These are phyloP conservation scores for Agaricus subrufescens DNA, from an alignment of 768 basidiomycete genomes.

Conservation along the genomic window DNA sequence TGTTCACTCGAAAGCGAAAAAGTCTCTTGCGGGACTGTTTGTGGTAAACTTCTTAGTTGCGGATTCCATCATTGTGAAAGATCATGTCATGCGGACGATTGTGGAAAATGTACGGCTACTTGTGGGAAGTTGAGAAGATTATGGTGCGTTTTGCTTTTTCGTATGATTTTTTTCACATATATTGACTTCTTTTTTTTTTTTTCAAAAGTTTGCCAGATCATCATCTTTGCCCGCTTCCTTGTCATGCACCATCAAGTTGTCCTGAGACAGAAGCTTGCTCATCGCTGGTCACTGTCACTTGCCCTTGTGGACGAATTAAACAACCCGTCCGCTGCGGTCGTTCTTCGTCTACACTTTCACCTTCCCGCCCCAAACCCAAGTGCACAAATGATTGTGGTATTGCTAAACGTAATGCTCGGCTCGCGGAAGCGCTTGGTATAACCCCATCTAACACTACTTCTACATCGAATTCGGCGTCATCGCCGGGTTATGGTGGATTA, in stretches of 20 bases:
- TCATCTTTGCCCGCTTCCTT: constrained; percentile 73
- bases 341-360: constrained; percentile 37
- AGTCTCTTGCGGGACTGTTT: constrained; percentile 80
- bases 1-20: constrained; percentile 77
- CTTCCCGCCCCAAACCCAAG: constrained; percentile 36
- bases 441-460: constrained; percentile 27
- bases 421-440: constrained; percentile 93
- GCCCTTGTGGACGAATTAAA: constrained; percentile 80
- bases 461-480: background rate
- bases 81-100: constrained; percentile 77
- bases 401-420: constrained; percentile 78
- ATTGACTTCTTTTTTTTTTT: background rate
- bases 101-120: constrained; percentile 67
- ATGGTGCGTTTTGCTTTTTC: constrained; percentile 47
- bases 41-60: constrained; percentile 76
- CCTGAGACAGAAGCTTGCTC: constrained; percentile 77
- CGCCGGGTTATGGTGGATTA: constrained; percentile 27
- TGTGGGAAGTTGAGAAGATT: constrained; percentile 87
- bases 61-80: constrained; percentile 88
- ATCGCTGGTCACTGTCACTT: constrained; percentile 59
- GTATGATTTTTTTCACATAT: background rate
- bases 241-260: constrained; percentile 89
- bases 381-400: constrained; percentile 83
- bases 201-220: constrained; percentile 51
- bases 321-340: constrained; percentile 74